Evolutionary conservation across 2,329 filamentous ascomycete species (phyloP), one percentile per base, ranked within the genome.

Genomic region (Botrytis cinerea): DNA sequence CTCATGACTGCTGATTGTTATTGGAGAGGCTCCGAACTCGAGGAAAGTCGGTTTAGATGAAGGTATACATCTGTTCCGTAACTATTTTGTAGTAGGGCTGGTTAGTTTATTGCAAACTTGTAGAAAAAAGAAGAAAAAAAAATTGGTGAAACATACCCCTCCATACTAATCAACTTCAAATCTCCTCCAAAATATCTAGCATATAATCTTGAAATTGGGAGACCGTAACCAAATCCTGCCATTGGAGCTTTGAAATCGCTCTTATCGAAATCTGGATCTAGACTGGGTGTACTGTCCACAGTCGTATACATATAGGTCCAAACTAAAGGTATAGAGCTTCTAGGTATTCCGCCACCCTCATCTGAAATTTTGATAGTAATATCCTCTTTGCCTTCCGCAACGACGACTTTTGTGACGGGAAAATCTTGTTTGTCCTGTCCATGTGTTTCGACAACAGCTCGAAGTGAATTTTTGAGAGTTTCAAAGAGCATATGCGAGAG

Each of bases 221-320:
- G 82, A 25, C 96, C 96, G 80, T 99, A 99, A n/a, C 96, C 96
- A 81, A 98, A 99, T 2, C 96, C 96, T 75, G 96, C 96, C 96
- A 99, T 98, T 2, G 96, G 96, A 20, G 96, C 96, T 83, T 99
- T 98, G 87, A 99, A 99, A 83, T 99, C 96, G 84, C 92, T 97
- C 85, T 98, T 97, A 84, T 99, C 95, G 82, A 98, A 99, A 82
- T 98, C 95, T 0, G 96, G 96, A 81, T 99, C 96, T 75, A 99
- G 85, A 81, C 91, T 97, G 22, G 96, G 96, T 35, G 96, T 98
- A 78, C 95, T 91, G 82, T 98, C 96, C 76, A 99, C 96, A 2
- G 96, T 99, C 51, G 96, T 99, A 83, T 99, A 99, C 96, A 98
- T 99, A 83, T 99, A 99, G 20, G 96, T 99, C 96, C 96, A 99